These are phyloP conservation scores for Diaporthe ilicicola DNA, from an alignment of 2,329 filamentous ascomycete genomes.

Conservation along the genomic window DNA sequence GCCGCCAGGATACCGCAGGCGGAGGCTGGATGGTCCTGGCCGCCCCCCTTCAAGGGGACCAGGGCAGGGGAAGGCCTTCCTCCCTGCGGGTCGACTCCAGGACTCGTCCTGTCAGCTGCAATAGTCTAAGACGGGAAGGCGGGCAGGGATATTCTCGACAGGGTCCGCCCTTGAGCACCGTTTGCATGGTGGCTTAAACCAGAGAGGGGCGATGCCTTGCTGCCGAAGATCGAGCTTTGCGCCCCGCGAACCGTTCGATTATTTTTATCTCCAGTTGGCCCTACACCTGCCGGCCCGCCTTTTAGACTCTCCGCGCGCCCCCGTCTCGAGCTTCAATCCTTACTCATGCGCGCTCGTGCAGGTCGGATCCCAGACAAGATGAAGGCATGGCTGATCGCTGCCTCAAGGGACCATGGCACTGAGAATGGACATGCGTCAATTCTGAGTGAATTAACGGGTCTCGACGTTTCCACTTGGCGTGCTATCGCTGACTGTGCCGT, in stretches of 20 bases:
- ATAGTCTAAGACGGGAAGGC: conserved; percentile 11
- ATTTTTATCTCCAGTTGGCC: conserved; percentile 33
- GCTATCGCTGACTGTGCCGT: background rate
- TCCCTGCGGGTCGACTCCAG: conserved; percentile 20
- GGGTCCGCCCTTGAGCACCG: conserved; percentile 11
- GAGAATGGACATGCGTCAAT: background rate
- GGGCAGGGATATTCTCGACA: background rate
- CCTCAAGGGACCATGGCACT: background rate
- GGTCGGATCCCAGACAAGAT: background rate
- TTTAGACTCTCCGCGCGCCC: conserved; percentile 10
- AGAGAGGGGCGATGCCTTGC: conserved; percentile 26
- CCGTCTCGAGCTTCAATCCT: conserved; percentile 21
- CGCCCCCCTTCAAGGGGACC: background rate
- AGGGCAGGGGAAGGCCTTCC: conserved; percentile 11
- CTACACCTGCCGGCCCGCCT: conserved; percentile 19
- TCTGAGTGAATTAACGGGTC: background rate
- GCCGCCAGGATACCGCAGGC: background rate
- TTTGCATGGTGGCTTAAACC: conserved; percentile 26
- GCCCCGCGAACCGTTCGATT: conserved; percentile 28
- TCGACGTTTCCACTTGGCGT: conserved; percentile 5
- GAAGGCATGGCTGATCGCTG: background rate
- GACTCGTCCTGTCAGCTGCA: conserved; percentile 25
- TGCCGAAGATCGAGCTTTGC: conserved; percentile 23
- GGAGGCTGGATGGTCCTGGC: conserved; percentile 21
- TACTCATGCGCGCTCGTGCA: background rate